Evolutionary conservation across 805 yeast genomes (phyloP).

Genomic region (Candida sakaeoensis): DNA sequence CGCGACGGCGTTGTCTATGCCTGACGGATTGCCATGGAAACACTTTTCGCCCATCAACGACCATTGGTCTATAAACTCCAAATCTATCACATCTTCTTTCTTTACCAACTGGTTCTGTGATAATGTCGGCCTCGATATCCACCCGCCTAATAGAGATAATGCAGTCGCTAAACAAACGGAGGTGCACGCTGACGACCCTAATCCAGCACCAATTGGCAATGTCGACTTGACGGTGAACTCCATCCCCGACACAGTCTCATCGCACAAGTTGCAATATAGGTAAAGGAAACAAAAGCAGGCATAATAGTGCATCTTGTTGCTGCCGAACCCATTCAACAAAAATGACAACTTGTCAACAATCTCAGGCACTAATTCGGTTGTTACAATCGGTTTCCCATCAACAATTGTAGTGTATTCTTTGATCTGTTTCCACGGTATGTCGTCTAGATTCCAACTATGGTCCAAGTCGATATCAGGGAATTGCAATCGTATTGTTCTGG

Average conservation of each 20-base stretch:
- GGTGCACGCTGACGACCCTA: conserved; percentile 90
- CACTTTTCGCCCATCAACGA: conserved; percentile 92
- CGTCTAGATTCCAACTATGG: conserved; percentile 57
- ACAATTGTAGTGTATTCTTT: conserved; percentile 15
- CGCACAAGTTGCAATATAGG: conserved; percentile 59
- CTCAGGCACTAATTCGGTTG: conserved; percentile 59
- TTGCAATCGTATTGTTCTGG: conserved; percentile 52
- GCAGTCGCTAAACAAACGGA: conserved; percentile 83
- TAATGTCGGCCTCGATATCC: conserved; percentile 38
- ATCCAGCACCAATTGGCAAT: conserved; percentile 93
- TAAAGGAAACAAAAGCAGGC: conserved; percentile 85
- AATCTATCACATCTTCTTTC: conserved; percentile 36
- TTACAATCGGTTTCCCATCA: conserved; percentile 25
- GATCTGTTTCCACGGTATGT: conserved; percentile 58
- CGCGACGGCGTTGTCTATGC: conserved; percentile 95
- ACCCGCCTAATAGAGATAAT: conserved; percentile 57
- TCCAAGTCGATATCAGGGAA: conserved; percentile 79
- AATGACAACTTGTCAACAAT: conserved; percentile 47
- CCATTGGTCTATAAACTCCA: conserved; percentile 75
- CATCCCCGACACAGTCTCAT: conserved; percentile 43
- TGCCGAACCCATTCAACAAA: conserved; percentile 41
- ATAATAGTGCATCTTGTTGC: conserved; percentile 59
- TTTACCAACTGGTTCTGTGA: conserved; percentile 27
- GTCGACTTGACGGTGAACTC: conserved; percentile 73
- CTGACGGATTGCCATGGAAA: conserved; percentile 94